Evolutionary conservation across 768 basidiomycete genomes (phyloP).

Genomic region (Gyrodon lividus): DNA sequence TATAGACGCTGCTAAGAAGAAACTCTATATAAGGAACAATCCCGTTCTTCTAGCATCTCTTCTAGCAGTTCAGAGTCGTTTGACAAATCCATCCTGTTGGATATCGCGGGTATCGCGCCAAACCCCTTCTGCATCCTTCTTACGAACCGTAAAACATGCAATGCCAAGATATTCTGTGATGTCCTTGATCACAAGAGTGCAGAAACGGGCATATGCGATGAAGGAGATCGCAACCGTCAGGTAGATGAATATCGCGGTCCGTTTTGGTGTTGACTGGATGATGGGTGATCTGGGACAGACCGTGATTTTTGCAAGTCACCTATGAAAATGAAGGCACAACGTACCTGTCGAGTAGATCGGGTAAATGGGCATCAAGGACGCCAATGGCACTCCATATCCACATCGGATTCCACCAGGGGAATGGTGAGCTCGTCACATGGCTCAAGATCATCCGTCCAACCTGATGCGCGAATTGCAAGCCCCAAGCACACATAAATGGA

Average conservation of each 20-base stretch:
- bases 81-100: conserved; percentile 24
- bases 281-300: conserved; percentile 56
- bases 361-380: conserved; percentile 81
- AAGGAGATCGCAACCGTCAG: conserved; percentile 68
- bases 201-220: conserved; percentile 73
- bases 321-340: conserved; percentile 14
- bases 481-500: conserved; percentile 91
- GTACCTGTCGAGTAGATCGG: conserved; percentile 63
- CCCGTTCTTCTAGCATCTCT: too few species aligned
- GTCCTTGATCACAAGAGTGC: conserved; percentile 76
- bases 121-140: conserved; percentile 68
- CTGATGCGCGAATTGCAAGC: conserved; percentile 85
- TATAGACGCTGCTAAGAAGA: conserved; percentile 58
- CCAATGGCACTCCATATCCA: conserved; percentile 81
- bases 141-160: conserved; percentile 90
- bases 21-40: too few species aligned
- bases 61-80: conserved; percentile 14
- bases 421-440: conserved; percentile 80
- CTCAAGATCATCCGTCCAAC: conserved; percentile 92
- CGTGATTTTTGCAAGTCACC: not conserved
- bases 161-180: conserved; percentile 92
- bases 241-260: conserved; percentile 71
- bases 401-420: conserved; percentile 86
- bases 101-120: conserved; percentile 46
- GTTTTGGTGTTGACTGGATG: conserved; percentile 64